A percentile compares a stretch with the other conserved stretches of the same genome.
These are phyloP conservation scores for Cystobasidium ongulense DNA, from an alignment of 768 basidiomycete species.

Conservation along the genomic window DNA sequence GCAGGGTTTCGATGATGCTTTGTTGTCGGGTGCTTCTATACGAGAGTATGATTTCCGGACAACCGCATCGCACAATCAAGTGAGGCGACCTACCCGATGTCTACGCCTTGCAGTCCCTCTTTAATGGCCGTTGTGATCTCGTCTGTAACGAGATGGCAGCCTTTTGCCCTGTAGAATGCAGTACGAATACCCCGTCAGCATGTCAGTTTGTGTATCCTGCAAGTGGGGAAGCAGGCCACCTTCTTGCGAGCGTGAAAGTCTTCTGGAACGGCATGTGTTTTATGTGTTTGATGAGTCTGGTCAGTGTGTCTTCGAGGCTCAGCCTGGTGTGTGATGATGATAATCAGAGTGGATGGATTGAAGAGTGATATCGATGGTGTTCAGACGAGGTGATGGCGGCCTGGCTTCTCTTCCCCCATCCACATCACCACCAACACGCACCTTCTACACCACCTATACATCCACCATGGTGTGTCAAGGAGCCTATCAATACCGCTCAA, in stretches of 20 bases:
- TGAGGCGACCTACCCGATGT: background rate
- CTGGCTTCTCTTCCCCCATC: constrained; percentile 37
- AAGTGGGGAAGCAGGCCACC: background rate
- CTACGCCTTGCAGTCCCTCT: constrained; percentile 27
- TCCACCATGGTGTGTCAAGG: constrained; percentile 24
- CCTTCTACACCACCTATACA: background rate
- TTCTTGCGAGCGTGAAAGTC: constrained; percentile 21
- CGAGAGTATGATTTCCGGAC: too few species aligned
- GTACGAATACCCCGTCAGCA: background rate
- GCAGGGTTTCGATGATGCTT: background rate
- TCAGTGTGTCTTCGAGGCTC: constrained; percentile 46
- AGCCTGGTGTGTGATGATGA: constrained; percentile 14
- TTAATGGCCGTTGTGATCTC: constrained; percentile 13
- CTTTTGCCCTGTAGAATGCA: background rate
- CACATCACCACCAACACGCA: constrained; percentile 40
- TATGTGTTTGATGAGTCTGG: background rate
- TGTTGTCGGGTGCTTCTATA: too few species aligned
- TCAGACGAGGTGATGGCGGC: constrained; percentile 35
- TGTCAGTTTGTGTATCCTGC: background rate
- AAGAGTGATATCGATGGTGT: background rate
- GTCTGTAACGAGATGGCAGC: constrained; percentile 26
- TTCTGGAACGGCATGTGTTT: constrained; percentile 31
- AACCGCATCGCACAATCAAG: too few species aligned
- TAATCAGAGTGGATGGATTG: constrained; percentile 33
- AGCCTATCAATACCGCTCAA: background rate